A percentile compares a stretch with the other conserved stretches of the same genome.
These are phyloP conservation scores for Trichosporon sp. DNA, from an alignment of 1,284 basidiomycete genomes.

Conservation along the genomic window DNA sequence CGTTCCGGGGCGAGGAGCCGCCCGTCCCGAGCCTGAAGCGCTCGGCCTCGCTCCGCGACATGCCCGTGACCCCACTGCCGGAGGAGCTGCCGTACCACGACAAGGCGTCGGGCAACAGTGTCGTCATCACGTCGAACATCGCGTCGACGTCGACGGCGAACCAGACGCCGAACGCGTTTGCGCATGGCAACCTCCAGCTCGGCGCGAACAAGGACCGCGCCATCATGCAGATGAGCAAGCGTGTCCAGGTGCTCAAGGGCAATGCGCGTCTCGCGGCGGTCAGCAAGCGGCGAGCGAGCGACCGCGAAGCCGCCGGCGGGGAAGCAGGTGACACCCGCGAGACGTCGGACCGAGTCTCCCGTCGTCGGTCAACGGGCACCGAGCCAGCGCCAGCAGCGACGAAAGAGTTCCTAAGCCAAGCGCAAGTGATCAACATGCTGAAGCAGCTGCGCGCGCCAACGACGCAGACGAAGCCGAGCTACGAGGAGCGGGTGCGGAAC, in stretches of 20 bases:
- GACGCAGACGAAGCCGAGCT: slow-evolving; percentile 19
- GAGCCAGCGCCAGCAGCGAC: slow-evolving; percentile 3
- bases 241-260: slow-evolving; percentile 47
- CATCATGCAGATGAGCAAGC: slow-evolving; percentile 47
- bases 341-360: not conserved
- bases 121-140: slow-evolving; percentile 80
- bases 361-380: slow-evolving; percentile 17
- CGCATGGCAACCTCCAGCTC: slow-evolving; percentile 24
- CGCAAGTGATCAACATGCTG: slow-evolving; percentile 40
- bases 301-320: not conserved
- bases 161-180: slow-evolving; percentile 27
- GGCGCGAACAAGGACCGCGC: slow-evolving; percentile 37
- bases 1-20: slow-evolving; percentile 34
- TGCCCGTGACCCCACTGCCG: slow-evolving; percentile 30
- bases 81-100: slow-evolving; percentile 50
- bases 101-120: slow-evolving; percentile 91
- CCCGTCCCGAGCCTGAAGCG: slow-evolving; percentile 28
- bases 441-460: slow-evolving; percentile 28
- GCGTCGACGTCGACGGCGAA: slow-evolving; percentile 67
- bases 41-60: slow-evolving; percentile 28
- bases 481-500: slow-evolving; percentile 32
- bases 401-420: slow-evolving; percentile 37
- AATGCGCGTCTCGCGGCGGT: slow-evolving; percentile 36
- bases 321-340: not conserved
- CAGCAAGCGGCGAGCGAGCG: not conserved